Conservation (phyloP, 2,329 filamentous ascomycete genomes). For the Neonectria ditissima region DNA sequence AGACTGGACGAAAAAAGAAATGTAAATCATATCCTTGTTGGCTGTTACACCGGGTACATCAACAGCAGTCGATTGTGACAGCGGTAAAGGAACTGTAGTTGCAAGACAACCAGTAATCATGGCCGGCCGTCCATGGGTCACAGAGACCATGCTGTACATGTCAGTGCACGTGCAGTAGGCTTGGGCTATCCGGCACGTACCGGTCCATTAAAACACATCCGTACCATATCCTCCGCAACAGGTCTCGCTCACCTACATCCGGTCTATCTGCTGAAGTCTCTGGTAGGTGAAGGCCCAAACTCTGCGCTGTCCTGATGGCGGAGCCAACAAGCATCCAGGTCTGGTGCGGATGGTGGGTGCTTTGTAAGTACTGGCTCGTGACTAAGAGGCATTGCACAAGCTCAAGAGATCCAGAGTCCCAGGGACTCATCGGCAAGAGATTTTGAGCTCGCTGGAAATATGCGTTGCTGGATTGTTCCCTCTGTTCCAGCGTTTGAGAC, state of each 20-base stretch:
- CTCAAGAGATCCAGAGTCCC: conserved; percentile 57
- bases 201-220: conserved; percentile 55
- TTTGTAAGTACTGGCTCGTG: conserved; percentile 62
- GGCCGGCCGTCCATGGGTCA: conserved; percentile 51
- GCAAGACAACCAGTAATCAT: conserved; percentile 49
- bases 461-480: conserved; percentile 53
- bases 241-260: conserved; percentile 42
- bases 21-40: conserved; percentile 23
- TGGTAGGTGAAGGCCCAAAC: conserved; percentile 57
- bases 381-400: conserved; percentile 60
- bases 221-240: conserved; percentile 50
- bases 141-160: conserved; percentile 47
- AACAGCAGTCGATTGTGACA: background rate
- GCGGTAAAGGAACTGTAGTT: conserved; percentile 45
- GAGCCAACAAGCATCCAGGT: conserved; percentile 63
- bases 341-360: conserved; percentile 59
- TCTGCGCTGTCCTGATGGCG: conserved; percentile 60
- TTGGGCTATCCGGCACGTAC: conserved; percentile 36
- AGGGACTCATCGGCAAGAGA: conserved; percentile 56
- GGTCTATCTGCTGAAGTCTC: conserved; percentile 49
- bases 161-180: conserved; percentile 2
- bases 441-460: conserved; percentile 58
- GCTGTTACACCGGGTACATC: background rate
- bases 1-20: conserved; percentile 51
- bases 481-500: conserved; percentile 52